These are phyloP conservation scores for Cladophialophora chaetospira DNA, from an alignment of 2,329 filamentous ascomycete species.

Conservation along the genomic window DNA sequence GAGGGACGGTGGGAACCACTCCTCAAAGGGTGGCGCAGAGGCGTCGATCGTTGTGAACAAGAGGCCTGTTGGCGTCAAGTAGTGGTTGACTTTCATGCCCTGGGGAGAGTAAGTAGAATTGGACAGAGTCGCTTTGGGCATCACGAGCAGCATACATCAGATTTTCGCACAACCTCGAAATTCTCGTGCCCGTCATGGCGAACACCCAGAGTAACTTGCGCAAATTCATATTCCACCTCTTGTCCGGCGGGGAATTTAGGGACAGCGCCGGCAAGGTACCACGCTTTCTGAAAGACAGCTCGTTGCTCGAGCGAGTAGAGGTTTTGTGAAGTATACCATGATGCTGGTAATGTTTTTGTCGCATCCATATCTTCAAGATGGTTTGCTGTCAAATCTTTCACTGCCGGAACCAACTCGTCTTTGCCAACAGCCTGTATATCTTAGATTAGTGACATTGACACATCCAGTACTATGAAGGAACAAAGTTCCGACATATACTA, in stretches of 20 bases:
- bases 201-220: slow-evolving; percentile 34
- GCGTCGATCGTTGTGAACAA: slow-evolving; percentile 55
- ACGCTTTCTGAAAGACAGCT: slow-evolving; percentile 55
- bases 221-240: slow-evolving; percentile 53
- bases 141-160: slow-evolving; percentile 24
- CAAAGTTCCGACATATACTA: background rate
- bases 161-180: slow-evolving; percentile 26
- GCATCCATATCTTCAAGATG: slow-evolving; percentile 20
- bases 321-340: slow-evolving; percentile 54
- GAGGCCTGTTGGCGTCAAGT: slow-evolving; percentile 55
- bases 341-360: slow-evolving; percentile 51
- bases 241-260: slow-evolving; percentile 50
- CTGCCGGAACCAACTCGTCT: too few species aligned
- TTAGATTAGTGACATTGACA: background rate
- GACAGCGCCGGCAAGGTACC: slow-evolving; percentile 57
- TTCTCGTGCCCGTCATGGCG: slow-evolving; percentile 25
- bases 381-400: background rate
- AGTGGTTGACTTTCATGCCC: slow-evolving; percentile 39
- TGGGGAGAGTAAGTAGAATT: slow-evolving; percentile 19
- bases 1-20: slow-evolving; percentile 55
- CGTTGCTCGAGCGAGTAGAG: slow-evolving; percentile 54
- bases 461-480: background rate
- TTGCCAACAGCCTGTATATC: too few species aligned
- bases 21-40: slow-evolving; percentile 52
- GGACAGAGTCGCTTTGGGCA: background rate